phyloP scores from a whole-genome alignment of 2,329 filamentous ascomycete species.

The Sporothrix euskadiensis region DNA sequence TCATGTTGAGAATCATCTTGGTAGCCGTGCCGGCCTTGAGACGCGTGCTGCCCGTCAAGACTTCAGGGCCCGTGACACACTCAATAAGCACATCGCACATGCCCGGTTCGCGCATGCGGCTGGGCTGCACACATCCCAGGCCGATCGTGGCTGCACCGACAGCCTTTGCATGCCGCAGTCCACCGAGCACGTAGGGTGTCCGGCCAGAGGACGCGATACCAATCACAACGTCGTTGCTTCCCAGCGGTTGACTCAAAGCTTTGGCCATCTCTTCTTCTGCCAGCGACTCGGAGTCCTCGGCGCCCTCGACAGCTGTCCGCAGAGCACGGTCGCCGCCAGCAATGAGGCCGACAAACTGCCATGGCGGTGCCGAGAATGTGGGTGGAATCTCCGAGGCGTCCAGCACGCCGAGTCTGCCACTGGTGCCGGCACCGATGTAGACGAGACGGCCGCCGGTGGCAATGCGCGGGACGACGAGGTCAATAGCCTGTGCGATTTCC shows the following conservation, averaged over 20 bases:
- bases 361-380: constrained; percentile 43
- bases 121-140: constrained; percentile 43
- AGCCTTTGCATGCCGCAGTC: constrained; percentile 41
- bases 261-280: constrained; percentile 38
- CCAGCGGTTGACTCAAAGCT: constrained; percentile 32
- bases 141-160: constrained; percentile 43
- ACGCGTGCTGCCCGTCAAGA: constrained; percentile 49
- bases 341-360: constrained; percentile 46
- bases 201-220: constrained; percentile 48
- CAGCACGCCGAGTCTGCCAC: constrained; percentile 39
- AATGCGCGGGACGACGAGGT: constrained; percentile 39
- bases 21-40: constrained; percentile 50
- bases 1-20: constrained; percentile 48
- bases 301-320: constrained; percentile 45
- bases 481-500: constrained; percentile 41
- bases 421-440: constrained; percentile 48
- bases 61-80: constrained; percentile 46
- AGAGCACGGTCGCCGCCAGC: constrained; percentile 46
- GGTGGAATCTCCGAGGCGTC: constrained; percentile 48
- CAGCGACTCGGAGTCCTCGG: constrained; percentile 42
- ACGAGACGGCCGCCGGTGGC: constrained; percentile 41
- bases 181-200: constrained; percentile 46
- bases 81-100: constrained; percentile 39
- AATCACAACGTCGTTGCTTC: constrained; percentile 42
- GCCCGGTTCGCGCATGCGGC: constrained; percentile 32